Conservation (phyloP, 139 green algal species). For the Yamagishiella unicocca region DNA sequence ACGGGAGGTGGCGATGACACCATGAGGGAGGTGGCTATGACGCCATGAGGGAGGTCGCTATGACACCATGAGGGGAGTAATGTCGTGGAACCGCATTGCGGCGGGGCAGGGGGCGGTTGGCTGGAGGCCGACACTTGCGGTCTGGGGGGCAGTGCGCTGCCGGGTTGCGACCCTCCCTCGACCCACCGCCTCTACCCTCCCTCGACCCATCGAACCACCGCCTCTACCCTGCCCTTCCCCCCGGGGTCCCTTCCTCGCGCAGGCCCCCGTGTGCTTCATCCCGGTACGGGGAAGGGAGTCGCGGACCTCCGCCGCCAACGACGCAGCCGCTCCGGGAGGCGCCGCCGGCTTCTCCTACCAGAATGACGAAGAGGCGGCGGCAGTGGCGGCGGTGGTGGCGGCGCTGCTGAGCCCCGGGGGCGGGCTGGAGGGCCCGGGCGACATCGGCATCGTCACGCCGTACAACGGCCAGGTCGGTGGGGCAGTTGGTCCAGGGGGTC, state of each 20-base stretch:
- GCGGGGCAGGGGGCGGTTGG: too few relatives aligned
- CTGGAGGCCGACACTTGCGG: too few relatives aligned
- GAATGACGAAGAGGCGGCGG: conserved; percentile 63
- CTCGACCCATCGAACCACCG: too few relatives aligned
- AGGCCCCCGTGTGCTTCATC: conserved; percentile 45
- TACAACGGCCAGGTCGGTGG: conserved; percentile 73
- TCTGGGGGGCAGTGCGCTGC: too few relatives aligned
- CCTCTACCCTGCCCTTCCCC: too few relatives aligned
- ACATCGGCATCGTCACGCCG: conserved; percentile 74
- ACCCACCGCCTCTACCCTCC: too few relatives aligned
- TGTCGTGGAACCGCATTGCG: too few relatives aligned
- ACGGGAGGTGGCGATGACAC: too few relatives aligned
- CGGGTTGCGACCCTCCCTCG: too few relatives aligned
- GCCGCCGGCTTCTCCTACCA: conserved; percentile 52
- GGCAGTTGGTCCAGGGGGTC: not conserved
- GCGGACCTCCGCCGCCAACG: conserved; percentile 12
- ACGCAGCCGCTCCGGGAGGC: conserved; percentile 5
- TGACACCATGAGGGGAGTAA: too few relatives aligned
- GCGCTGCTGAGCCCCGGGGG: conserved; percentile 45
- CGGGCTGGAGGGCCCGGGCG: conserved; percentile 29
- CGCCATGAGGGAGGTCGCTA: too few relatives aligned
- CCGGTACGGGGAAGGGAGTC: conserved; percentile 11
- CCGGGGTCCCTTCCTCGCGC: not conserved
- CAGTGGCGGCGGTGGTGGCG: conserved; percentile 44
- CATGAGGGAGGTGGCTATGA: too few relatives aligned